Evolutionary conservation across 2,329 filamentous ascomycete genomes (phyloP).

Genomic region (Geoglossum cookeanum): DNA sequence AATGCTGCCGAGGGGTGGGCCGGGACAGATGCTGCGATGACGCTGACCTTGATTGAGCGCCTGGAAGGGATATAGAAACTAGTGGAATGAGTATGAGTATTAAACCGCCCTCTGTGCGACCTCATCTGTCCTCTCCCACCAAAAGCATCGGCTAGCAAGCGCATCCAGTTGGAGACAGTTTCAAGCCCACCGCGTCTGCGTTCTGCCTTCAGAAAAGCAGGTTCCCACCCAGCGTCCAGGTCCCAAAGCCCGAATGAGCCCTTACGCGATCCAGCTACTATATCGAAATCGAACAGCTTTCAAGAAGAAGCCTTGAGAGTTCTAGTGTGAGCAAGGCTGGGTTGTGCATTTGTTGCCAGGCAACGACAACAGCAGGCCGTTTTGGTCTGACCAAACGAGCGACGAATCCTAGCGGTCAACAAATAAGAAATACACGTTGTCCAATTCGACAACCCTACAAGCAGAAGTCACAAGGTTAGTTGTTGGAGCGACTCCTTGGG

Average conservation of each 20-base stretch:
- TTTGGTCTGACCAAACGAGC: background rate
- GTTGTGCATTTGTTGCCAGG: background rate
- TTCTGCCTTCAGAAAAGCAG: background rate
- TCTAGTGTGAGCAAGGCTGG: background rate
- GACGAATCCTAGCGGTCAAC: conserved; percentile 1
- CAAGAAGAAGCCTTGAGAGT: background rate
- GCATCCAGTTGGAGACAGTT: background rate
- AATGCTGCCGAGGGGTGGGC: background rate
- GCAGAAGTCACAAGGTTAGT: background rate
- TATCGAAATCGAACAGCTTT: background rate
- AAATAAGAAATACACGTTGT: background rate
- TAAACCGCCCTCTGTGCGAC: background rate
- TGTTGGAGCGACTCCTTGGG: background rate
- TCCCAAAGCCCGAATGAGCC: background rate
- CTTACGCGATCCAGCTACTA: background rate
- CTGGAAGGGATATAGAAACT: background rate
- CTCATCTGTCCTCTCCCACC: background rate
- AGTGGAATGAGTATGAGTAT: conserved; percentile 1
- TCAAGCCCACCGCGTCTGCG: background rate
- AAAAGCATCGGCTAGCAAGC: background rate
- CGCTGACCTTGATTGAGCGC: background rate
- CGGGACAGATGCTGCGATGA: conserved; percentile 1
- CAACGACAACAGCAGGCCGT: background rate
- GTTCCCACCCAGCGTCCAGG: background rate
- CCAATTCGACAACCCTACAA: background rate